Base-by-base conservation (phyloP, 2,329 filamentous ascomycete genomes). In the Hysterium pulicare region DNA sequence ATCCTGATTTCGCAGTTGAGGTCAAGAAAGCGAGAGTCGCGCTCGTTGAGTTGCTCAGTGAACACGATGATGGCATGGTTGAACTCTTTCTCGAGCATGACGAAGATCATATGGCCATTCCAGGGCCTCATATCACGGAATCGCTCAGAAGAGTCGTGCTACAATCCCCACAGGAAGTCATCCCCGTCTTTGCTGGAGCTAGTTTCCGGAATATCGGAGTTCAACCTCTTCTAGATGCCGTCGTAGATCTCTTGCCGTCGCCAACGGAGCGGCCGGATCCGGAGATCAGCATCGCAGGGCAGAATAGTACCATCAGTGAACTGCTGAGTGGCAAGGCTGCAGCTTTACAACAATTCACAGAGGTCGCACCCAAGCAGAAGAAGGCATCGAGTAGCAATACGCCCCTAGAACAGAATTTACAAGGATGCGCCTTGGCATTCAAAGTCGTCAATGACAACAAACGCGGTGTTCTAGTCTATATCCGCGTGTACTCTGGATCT, bases 171-270 rank as follows among this genome's bases (percentile, higher is more conserved):
- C 89, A 87, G 38, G 73, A 71, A n/a, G 73, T 94, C 15, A 86
- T 93, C 33, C 91, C 91, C 1, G 78, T 96, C 0, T 94, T 95
- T 66, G 88, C 88, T 1, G 91, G 91, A 2, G 90, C 91, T 4
- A 96, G 90, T 64, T 90, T 97, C 67, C 82, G 86, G 32, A 95
- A 97, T 51, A 88, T 97, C 48, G 93, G 93, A 6, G 90, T 97
- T 3, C 89, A 96, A 63, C 89, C 90, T 21, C 74, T 98, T 17
- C 78, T 97, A 40, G 90, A 97, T 63, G 88, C 88, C 28, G 82
- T 97, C 10, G 81, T 89, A 7, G 87, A 96, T 58, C 84, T 96
- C 34, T 75, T 97, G 2, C 93, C 93, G 0, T 87, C 82, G 50
- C 93, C 93, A 0, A 70, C 76, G 1, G 89, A 96, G 59, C 77